Evolutionary conservation across 192 early-diverging fungal species (phyloP).

Genomic region (Podila clonocystis): DNA sequence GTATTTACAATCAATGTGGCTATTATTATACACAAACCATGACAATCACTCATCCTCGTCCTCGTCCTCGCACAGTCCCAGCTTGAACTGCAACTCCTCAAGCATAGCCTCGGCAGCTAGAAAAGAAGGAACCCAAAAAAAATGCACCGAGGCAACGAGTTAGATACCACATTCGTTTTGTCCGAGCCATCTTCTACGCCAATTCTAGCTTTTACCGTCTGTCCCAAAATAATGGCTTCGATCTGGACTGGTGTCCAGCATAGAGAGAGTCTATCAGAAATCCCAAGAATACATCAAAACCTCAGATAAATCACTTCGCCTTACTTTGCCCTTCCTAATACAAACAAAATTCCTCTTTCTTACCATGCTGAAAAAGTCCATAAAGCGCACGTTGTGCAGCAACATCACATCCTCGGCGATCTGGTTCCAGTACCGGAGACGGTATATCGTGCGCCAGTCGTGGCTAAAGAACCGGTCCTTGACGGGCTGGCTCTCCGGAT

Average conservation of each 20-base stretch:
- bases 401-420: conserved; percentile 48
- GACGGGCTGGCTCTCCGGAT: conserved; percentile 20
- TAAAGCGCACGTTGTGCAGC: conserved; percentile 26
- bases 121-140: neutral
- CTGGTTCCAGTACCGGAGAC: conserved; percentile 42
- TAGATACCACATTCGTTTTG: neutral
- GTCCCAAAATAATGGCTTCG: conserved; percentile 34
- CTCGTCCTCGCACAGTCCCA: conserved; percentile 21
- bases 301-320: neutral
- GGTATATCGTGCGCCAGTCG: conserved; percentile 43
- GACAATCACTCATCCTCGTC: too few species aligned
- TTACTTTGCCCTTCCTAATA: neutral
- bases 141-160: neutral
- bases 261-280: conserved; percentile 27
- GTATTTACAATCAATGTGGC: too few species aligned
- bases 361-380: conserved; percentile 51
- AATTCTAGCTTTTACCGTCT: conserved; percentile 19
- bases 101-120: conserved; percentile 44
- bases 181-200: neutral
- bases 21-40: too few species aligned
- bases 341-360: neutral
- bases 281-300: neutral
- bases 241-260: conserved; percentile 44
- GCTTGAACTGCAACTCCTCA: conserved; percentile 40
- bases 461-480: conserved; percentile 3